These are phyloP conservation scores for Allomyces javanicus DNA, from an alignment of 192 early-diverging fungal genomes.

Conservation along the genomic window DNA sequence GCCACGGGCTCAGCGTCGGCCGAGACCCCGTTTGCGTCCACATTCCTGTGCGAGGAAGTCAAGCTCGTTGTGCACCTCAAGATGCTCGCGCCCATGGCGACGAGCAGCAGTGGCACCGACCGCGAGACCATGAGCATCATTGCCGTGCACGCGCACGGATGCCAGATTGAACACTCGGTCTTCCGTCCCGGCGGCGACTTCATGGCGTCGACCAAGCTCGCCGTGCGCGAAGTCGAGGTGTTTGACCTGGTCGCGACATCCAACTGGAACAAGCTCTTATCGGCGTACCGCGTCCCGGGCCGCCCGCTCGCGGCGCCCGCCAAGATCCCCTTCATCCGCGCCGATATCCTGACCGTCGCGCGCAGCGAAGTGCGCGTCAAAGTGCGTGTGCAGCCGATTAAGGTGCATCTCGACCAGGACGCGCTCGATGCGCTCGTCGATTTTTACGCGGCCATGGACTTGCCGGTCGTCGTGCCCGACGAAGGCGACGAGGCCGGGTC, in stretches of 20 bases:
- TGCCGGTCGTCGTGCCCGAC: not conserved
- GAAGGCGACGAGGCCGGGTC: not conserved
- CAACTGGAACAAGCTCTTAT: slow-evolving; percentile 57
- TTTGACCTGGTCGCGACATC: slow-evolving; percentile 57
- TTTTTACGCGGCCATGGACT: slow-evolving; percentile 33
- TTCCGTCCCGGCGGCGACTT: no score
- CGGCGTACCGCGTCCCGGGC: slow-evolving; percentile 8
- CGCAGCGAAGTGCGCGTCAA: slow-evolving; percentile 16
- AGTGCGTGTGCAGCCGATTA: slow-evolving; percentile 51
- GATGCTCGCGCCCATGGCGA: no score
- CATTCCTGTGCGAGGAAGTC: no score
- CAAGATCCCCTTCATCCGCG: not conserved
- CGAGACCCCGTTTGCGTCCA: no score
- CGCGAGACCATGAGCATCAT: no score
- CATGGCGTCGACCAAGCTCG: slow-evolving; percentile 4
- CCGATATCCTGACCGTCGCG: not conserved
- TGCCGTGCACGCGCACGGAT: no score
- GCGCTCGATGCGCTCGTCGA: slow-evolving; percentile 59
- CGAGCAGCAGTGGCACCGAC: no score
- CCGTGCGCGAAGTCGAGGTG: slow-evolving; percentile 46
- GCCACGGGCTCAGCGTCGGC: no score
- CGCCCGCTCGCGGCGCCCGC: no score
- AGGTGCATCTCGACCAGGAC: slow-evolving; percentile 86
- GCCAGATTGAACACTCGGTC: no score
- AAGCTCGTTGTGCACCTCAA: no score